A percentile compares a stretch with the other conserved stretches of the same genome.
Evolutionary conservation across 148 eudicot species (phyloP).

Genomic region (Dysphania ambrosioides): DNA sequence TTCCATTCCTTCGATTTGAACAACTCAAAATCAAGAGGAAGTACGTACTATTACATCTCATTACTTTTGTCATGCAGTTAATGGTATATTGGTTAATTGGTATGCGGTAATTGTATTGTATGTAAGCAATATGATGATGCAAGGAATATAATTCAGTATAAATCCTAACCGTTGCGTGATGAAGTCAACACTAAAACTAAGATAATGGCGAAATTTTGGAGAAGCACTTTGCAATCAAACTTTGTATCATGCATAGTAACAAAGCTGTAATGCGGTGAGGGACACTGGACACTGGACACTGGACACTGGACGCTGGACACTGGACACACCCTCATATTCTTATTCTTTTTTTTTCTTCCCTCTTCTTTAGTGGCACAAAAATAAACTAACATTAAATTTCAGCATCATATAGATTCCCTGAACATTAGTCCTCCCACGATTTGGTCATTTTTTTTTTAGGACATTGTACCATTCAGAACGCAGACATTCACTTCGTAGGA

Average conservation of each 20-base stretch:
- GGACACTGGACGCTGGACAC: too few relatives aligned
- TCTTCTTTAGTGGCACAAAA: not conserved
- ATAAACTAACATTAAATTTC: constrained; percentile 19
- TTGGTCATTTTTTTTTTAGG: not conserved
- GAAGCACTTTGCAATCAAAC: too few relatives aligned
- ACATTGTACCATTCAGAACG: constrained; percentile 7
- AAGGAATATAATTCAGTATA: not conserved
- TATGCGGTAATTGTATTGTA: too few relatives aligned
- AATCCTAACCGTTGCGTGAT: not conserved
- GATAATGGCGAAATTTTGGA: too few relatives aligned
- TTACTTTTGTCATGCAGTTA: too few relatives aligned
- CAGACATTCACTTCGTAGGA: constrained; percentile 29
- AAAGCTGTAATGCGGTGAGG: constrained; percentile 28
- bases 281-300: too few relatives aligned
- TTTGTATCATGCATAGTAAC: constrained; percentile 15
- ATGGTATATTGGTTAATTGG: not conserved
- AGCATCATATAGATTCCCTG: constrained; percentile 26
- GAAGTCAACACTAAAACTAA: too few relatives aligned
- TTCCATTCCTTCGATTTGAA: too few relatives aligned
- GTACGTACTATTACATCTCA: too few relatives aligned
- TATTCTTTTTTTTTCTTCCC: too few relatives aligned
- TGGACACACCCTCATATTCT: too few relatives aligned
- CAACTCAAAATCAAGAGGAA: too few relatives aligned
- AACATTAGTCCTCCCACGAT: constrained; percentile 17
- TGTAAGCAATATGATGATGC: not conserved